Evolutionary conservation across 441 rosid genomes (phyloP).

Genomic region (Pelargonium cotyledonis): DNA sequence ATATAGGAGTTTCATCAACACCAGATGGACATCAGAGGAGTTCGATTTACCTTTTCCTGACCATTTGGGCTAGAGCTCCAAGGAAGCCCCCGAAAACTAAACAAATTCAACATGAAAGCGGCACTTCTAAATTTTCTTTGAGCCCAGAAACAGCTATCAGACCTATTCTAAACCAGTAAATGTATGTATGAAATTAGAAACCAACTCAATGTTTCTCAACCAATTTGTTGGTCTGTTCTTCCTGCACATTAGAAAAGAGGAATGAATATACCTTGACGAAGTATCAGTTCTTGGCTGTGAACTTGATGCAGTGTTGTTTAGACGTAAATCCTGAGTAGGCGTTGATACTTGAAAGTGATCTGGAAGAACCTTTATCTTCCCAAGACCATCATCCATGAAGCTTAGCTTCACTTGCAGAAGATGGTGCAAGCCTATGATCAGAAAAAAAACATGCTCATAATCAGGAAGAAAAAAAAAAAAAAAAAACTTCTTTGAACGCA

Average conservation of each 20-base stretch:
- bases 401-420: slow-evolving; percentile 15
- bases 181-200: slow-evolving; percentile 11
- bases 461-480: not conserved
- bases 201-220: slow-evolving; percentile 20
- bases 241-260: not conserved
- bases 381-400: slow-evolving; percentile 70
- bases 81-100: slow-evolving; percentile 57
- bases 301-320: slow-evolving; percentile 36
- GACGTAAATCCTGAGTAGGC: slow-evolving; percentile 30
- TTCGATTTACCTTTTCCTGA: slow-evolving; percentile 62
- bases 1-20: slow-evolving; percentile 19
- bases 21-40: slow-evolving; percentile 2
- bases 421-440: slow-evolving; percentile 17
- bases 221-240: not conserved
- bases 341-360: slow-evolving; percentile 65
- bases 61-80: slow-evolving; percentile 49
- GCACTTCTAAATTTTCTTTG: slow-evolving; percentile 46
- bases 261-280: slow-evolving; percentile 39
- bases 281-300: slow-evolving; percentile 27
- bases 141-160: slow-evolving; percentile 33
- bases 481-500: not conserved
- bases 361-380: slow-evolving; percentile 51
- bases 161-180: slow-evolving; percentile 53
- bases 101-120: slow-evolving; percentile 62
- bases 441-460: slow-evolving; percentile 13